Evolutionary conservation across 164 flowering plant species (phyloP), one percentile per base, ranked within the genome.

Genomic region (Piper betle): DNA sequence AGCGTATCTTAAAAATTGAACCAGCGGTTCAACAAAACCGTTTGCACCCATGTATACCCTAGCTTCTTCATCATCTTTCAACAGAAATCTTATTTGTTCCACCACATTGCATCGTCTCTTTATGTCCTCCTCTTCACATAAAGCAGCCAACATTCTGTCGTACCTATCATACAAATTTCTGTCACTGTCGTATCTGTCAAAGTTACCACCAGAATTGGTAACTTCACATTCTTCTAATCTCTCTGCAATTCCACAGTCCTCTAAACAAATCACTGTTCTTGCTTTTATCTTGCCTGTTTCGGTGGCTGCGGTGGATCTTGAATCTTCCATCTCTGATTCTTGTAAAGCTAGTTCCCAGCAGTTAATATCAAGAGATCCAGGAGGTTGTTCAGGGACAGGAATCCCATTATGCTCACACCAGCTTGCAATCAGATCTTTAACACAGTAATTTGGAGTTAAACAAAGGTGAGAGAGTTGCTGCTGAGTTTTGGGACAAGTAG

Each of bases 391-490:
- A 53, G 97, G 97, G 55, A 80, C 66, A 54, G 78, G 74, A 68
- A 85, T 72, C 40, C 96, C 96, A 67, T 86, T 81, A 56, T 91
- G 93, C 61, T 94, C 97, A 60, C 99, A 94, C 99, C 99, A 94
- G 67, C 88, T 89, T 61, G 86, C 77, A 71, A 94, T 70, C 33
- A 94, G 82, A 68, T 96, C 97, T 73, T 94, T 94, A 25, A 94
- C 97, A 80, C 96, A 91, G 70, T 91, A 91, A 80, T 94, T 94
- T 41, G 99, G 93, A 62, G 97, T 94, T 74, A 94, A 70, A 66
- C 74, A 71, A 19, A 83, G 84, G 73, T 91, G 97, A 52, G 82
- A 62, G 18, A 94, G 88, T 75, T 79, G 81, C 68, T 91, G 97
- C 70, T 85, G 96, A 69, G 97, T 85, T 74, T 94, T 94, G 11